These are phyloP conservation scores for Vanderwaltozyma tropicalis DNA, from an alignment of 805 yeast genomes.

Conservation along the genomic window DNA sequence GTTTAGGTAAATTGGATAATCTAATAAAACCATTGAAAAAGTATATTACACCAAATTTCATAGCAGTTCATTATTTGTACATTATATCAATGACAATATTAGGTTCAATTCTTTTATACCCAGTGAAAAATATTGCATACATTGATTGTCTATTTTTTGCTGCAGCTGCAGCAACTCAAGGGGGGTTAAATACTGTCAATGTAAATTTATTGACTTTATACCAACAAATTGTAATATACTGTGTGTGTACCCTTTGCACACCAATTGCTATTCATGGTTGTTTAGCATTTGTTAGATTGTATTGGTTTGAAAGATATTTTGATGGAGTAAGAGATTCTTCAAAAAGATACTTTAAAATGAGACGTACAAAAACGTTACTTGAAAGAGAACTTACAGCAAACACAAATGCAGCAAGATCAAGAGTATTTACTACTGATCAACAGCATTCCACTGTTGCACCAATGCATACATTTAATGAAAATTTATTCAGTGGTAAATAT, in stretches of 20 bases:
- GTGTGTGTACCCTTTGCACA: constrained; percentile 55
- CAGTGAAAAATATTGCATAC: constrained; percentile 49
- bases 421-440: neutral
- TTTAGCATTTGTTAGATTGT: constrained; percentile 63
- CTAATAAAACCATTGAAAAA: constrained; percentile 26
- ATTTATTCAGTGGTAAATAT: constrained; percentile 19
- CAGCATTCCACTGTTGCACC: neutral
- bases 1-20: constrained; percentile 19
- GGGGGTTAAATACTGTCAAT: constrained; percentile 76
- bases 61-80: constrained; percentile 62
- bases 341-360: constrained; percentile 62
- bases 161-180: constrained; percentile 73
- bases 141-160: constrained; percentile 71
- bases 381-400: constrained; percentile 12
- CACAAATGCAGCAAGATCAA: neutral
- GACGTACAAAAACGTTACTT: constrained; percentile 43
- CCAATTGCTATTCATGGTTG: constrained; percentile 82
- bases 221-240: constrained; percentile 68
- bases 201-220: constrained; percentile 51
- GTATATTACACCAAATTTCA: constrained; percentile 32
- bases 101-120: constrained; percentile 67
- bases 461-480: constrained; percentile 19
- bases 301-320: constrained; percentile 81
- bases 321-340: constrained; percentile 70
- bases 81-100: constrained; percentile 47